Conservation (phyloP, 305 asterid species). For the Solanum hybrid region DNA sequence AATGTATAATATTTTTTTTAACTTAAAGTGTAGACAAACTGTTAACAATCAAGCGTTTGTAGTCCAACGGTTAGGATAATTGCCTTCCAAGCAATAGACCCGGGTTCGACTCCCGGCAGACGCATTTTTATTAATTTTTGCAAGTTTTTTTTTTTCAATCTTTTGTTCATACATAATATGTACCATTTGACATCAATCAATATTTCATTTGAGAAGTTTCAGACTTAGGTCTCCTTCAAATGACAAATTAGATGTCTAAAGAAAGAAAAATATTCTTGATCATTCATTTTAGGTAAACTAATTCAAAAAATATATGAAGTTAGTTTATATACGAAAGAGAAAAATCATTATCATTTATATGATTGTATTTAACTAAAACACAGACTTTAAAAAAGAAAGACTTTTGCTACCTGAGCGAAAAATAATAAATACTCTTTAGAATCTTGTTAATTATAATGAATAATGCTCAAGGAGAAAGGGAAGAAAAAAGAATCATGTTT, state of each 20-base stretch:
- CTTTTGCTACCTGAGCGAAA: neutral
- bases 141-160: no score
- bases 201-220: neutral
- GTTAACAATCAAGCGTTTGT: constrained; percentile 42
- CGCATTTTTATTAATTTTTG: constrained; percentile 10
- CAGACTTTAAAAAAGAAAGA: no score
- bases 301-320: neutral
- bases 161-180: neutral
- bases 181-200: neutral
- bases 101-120: constrained; percentile 71
- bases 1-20: neutral
- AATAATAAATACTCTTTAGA: neutral
- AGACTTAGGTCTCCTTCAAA: neutral
- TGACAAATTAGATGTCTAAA: neutral
- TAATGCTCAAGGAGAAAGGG: neutral
- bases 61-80: constrained; percentile 99
- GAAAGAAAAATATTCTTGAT: neutral
- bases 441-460: neutral
- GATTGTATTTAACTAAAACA: neutral
- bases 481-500: neutral
- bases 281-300: neutral
- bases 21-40: fast-evolving
- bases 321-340: neutral
- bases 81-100: constrained; percentile 84
- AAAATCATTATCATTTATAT: no score